These are phyloP conservation scores for Exobasidium cylindrosporum DNA, from an alignment of 1,284 basidiomycete species.

Conservation along the genomic window DNA sequence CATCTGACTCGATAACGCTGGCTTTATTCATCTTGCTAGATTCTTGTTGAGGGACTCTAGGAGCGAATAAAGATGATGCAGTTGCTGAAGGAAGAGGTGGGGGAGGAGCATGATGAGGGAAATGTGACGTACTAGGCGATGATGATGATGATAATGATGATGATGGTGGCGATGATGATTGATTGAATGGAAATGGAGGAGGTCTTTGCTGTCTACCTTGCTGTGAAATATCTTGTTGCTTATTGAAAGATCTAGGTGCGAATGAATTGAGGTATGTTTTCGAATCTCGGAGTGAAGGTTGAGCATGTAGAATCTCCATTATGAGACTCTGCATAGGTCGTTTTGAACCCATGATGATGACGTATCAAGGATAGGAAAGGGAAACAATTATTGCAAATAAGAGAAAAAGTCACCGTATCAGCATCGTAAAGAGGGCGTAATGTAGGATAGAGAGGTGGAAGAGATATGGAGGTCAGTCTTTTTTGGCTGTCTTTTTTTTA, in stretches of 20 bases:
- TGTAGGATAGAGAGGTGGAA: too few species aligned
- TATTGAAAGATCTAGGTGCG: conserved; percentile 44
- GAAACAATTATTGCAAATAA: too few species aligned
- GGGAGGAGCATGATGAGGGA: not conserved
- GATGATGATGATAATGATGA: not conserved
- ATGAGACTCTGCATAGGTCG: conserved; percentile 79
- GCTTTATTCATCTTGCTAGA: not conserved
- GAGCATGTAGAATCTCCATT: conserved; percentile 86
- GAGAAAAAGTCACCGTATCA: too few species aligned
- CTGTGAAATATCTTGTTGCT: not conserved
- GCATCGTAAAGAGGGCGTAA: too few species aligned
- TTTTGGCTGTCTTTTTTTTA: too few species aligned
- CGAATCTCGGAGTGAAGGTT: conserved; percentile 86
- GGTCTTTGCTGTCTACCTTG: not conserved
- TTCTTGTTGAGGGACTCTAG: not conserved
- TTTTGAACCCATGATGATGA: conserved; percentile 30
- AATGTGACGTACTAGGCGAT: not conserved
- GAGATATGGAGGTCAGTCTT: too few species aligned
- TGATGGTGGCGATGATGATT: not conserved
- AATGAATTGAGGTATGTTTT: conserved; percentile 86
- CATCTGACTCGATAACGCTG: not conserved
- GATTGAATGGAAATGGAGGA: not conserved
- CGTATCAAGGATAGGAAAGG: too few species aligned
- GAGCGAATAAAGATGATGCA: not conserved
- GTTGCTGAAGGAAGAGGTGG: conserved; percentile 15